Conservation (phyloP, 2,329 filamentous ascomycete species). For the Raffaelea albimanens region DNA sequence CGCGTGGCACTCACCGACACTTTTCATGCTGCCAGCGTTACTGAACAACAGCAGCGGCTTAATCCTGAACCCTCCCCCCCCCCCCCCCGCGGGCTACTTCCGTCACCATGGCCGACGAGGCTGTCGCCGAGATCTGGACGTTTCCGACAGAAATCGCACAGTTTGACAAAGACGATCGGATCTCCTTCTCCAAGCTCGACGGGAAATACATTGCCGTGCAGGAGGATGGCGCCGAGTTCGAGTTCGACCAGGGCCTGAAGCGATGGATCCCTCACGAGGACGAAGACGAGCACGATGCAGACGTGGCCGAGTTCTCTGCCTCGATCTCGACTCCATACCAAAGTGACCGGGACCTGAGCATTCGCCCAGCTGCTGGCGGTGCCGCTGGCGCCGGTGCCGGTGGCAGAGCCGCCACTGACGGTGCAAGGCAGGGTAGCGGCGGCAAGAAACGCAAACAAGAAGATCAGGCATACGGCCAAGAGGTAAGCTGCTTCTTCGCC, state of each 20-base stretch:
- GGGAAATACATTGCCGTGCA: conserved; percentile 76
- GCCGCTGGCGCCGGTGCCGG: no score
- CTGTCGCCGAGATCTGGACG: conserved; percentile 22
- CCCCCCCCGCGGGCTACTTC: neutral
- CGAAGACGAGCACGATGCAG: conserved; percentile 10
- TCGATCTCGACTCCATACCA: neutral
- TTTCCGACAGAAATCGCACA: conserved; percentile 54
- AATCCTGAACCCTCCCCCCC: no score
- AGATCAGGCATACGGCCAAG: conserved; percentile 26
- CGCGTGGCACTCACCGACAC: no score
- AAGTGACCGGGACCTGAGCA: neutral
- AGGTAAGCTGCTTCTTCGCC: conserved; percentile 30
- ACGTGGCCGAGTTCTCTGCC: conserved; percentile 15
- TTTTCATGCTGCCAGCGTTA: no score
- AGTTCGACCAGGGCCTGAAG: conserved; percentile 62
- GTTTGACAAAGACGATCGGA: conserved; percentile 70
- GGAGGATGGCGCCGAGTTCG: conserved; percentile 75
- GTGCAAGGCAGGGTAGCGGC: conserved; percentile 22
- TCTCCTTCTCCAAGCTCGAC: conserved; percentile 78
- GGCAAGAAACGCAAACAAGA: conserved; percentile 35
- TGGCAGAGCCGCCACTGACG: conserved; percentile 11
- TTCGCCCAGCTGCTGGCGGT: neutral
- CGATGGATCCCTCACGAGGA: conserved; percentile 59
- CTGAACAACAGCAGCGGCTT: no score
- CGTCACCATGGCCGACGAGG: conserved; percentile 8